phyloP scores from a whole-genome alignment of 139 green algal genomes.

The Chlorella sp. region DNA sequence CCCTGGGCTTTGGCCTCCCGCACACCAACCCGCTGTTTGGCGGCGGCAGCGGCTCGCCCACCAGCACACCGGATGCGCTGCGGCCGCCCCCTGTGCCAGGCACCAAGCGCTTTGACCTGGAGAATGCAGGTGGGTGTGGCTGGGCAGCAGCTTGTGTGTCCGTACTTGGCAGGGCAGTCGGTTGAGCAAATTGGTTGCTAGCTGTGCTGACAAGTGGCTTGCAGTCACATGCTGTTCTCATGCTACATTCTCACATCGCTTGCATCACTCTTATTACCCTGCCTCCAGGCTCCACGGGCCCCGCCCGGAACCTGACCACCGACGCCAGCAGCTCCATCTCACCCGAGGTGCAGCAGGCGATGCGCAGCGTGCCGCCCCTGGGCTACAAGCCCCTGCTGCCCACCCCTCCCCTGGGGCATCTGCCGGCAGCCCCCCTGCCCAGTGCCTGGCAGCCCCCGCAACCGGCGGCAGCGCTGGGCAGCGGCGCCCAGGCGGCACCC shows the following conservation, averaged over 20 bases:
- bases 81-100: too few relatives aligned
- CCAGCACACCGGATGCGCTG: background rate
- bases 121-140: conserved; percentile 20
- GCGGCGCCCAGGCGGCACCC: background rate
- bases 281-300: conserved; percentile 7
- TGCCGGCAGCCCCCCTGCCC: too few relatives aligned
- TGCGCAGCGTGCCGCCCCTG: conserved; percentile 2
- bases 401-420: background rate
- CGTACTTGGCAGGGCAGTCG: background rate
- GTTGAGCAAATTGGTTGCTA: background rate
- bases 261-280: too few relatives aligned
- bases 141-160: background rate
- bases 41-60: too few relatives aligned
- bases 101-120: conserved; percentile 20
- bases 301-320: conserved; percentile 12
- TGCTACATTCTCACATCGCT: too few relatives aligned
- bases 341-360: background rate
- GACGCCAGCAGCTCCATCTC: conserved; percentile 10
- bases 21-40: conserved; percentile 35
- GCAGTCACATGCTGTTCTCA: too few relatives aligned
- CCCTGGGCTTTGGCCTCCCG: background rate
- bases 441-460: background rate
- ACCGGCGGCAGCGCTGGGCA: background rate
- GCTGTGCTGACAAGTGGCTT: background rate
- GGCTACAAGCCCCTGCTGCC: conserved; percentile 15